Evolutionary conservation across 306 rosid species (phyloP), one percentile per base, ranked within the genome.

Genomic region (Cicer judaicum): DNA sequence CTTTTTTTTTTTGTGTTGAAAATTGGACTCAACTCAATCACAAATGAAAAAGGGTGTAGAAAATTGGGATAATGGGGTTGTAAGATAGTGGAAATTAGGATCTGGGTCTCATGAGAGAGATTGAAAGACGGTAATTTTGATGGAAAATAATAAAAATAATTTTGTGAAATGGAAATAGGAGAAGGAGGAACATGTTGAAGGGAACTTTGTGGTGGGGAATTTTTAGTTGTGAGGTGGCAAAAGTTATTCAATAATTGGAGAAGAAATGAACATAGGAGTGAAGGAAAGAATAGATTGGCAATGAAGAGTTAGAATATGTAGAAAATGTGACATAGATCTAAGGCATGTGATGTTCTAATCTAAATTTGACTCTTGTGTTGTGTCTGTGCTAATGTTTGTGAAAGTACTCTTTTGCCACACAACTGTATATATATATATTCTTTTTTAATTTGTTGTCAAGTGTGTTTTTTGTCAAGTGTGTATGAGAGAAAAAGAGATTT

Each of bases 291-390:
- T 48, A 47, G 72, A 29, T 46, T 78, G 46, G 57, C 15, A 63
- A 54, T 15, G 68, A 74, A 73, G 68, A 42, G 81, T 54, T 68
- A 82, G 84, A 84, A 68, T 76, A 69, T 76, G 81, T 75, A 81
- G 71, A 81, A 52, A 75, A 57, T 16, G 85, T 61, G 81, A 87
- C 89, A 82, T 90, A 84, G 94, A 87, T 86, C 88, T 65, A 72
- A 50, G 78, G 79, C 96, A 91, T 89, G 94, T 88, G 96, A 40
- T 75, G 82, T 66, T 77, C 72, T 70, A 79, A 74, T 84, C 84
- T 73, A 43, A 59, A 66, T 74, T 90, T 77, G 70, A 87, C 82
- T 67, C 12, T 71, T 7, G 0, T 67, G n/a, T 71, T 7, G 0
- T 72, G 78, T 76, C 57, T 75, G 16, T 16, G 18, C 18, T 16